phyloP scores from a whole-genome alignment of 768 basidiomycete genomes.

The Clitopilus passeckerianus region DNA sequence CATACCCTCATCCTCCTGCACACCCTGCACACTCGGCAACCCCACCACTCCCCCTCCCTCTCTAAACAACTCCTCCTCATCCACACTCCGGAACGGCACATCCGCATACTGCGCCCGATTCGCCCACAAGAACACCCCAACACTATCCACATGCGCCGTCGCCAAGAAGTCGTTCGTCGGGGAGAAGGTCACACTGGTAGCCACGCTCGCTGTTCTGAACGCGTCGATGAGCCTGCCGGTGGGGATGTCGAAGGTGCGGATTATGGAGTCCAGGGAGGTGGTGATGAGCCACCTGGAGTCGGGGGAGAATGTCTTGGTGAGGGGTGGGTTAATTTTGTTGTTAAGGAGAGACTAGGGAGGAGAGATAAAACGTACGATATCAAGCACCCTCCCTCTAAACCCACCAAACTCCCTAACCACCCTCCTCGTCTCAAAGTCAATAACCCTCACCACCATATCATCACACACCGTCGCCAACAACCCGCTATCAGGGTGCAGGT shows the following conservation, averaged over 20 bases:
- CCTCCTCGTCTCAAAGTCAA: slow-evolving; percentile 88
- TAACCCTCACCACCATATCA: slow-evolving; percentile 76
- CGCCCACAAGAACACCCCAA: slow-evolving; percentile 97
- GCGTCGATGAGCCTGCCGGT: slow-evolving; percentile 90
- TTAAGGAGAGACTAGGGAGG: background rate
- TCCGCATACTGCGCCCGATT: slow-evolving; percentile 94
- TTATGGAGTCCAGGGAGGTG: slow-evolving; percentile 84
- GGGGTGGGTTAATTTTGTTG: background rate
- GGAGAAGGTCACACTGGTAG: slow-evolving; percentile 89
- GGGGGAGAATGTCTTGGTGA: slow-evolving; percentile 84
- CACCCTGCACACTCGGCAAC: slow-evolving; percentile 83
- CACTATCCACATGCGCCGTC: slow-evolving; percentile 89
- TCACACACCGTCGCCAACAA: slow-evolving; percentile 82
- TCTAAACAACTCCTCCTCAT: slow-evolving; percentile 60
- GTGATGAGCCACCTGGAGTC: slow-evolving; percentile 93
- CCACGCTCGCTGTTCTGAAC: slow-evolving; percentile 82
- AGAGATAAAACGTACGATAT: slow-evolving; percentile 54
- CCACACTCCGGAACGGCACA: slow-evolving; percentile 74
- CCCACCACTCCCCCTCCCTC: slow-evolving; percentile 30
- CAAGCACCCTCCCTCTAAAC: slow-evolving; percentile 80
- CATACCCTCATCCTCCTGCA: slow-evolving; percentile 75
- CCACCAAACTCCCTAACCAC: slow-evolving; percentile 88
- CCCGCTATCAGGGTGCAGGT: slow-evolving; percentile 80
- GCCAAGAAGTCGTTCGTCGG: slow-evolving; percentile 96
- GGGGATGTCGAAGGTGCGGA: slow-evolving; percentile 94